Evolutionary conservation across 305 asterid genomes (phyloP), one percentile per base, ranked within the genome.

Genomic region (Plantago coronopus): DNA sequence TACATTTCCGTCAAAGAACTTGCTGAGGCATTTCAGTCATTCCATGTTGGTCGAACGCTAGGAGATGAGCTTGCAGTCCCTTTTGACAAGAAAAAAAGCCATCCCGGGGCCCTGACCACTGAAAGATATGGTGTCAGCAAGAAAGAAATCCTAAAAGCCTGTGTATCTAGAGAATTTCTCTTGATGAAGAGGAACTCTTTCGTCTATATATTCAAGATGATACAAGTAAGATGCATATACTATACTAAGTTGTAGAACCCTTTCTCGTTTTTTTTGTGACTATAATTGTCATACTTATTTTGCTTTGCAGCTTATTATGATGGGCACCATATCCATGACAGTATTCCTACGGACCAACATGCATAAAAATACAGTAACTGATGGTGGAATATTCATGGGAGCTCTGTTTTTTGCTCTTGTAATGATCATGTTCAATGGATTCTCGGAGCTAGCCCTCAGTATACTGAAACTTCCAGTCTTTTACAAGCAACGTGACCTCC

Each of bases 181-280:
- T 84, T 94, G 37, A 89, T 94, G 99, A 87, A 85, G 77, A 80
- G 99, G 64, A 94, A 94, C 29, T 87, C 99, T 6, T 94, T 94
- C 55, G 93, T 87, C 67, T 94, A 89, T 62, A 79, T 81, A 77
- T 94, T 89, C 85, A 90, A 90, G 78, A 64, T 82, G 74, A 56
- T 27, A 15, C 97, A 89, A 72, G 97, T 93, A 74, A 86, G 96
- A 78, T 37, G 38, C 57, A 40, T 14, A 2, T 45, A 23, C 0
- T 54, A 57, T 22, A n/a, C n/a, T n/a, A 16, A 38, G 21, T 54
- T 40, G 3, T 63, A 61, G 48, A 58, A 10, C 17, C 42, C 21
- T 62, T 62, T 51, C 48, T 18, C 22, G 22, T 46, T 49, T 57
- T 37, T 20, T 18, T 9, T 17, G 15, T 58, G 25, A 31, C 44